These are phyloP conservation scores for Onygenales sp. DNA, from an alignment of 2,329 filamentous ascomycete species.

Conservation along the genomic window DNA sequence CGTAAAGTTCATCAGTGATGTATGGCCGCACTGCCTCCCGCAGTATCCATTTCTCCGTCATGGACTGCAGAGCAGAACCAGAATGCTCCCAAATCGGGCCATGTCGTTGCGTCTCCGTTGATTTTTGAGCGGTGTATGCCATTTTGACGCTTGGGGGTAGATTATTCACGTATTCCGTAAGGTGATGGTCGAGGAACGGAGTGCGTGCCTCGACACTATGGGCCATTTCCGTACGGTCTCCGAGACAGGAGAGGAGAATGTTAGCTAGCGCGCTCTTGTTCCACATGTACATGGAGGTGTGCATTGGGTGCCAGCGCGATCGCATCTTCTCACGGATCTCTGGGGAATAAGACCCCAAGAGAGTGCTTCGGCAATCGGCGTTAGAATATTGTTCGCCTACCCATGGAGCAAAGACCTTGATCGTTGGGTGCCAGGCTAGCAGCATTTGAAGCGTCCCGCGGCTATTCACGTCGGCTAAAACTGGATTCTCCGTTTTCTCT, in stretches of 20 bases:
- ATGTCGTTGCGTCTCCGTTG: background rate
- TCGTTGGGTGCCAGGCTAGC: background rate
- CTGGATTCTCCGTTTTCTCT: background rate
- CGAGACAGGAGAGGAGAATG: constrained; percentile 33
- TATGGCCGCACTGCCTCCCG: constrained; percentile 42
- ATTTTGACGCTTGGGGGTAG: constrained; percentile 26
- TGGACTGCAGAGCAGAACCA: constrained; percentile 10
- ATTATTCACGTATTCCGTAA: constrained; percentile 20
- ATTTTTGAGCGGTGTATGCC: constrained; percentile 15
- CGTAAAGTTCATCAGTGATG: constrained; percentile 44
- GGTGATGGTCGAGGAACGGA: constrained; percentile 23
- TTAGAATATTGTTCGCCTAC: constrained; percentile 17
- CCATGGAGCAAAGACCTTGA: constrained; percentile 25
- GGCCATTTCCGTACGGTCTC: constrained; percentile 39
- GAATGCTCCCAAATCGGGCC: background rate
- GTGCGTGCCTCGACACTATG: constrained; percentile 28
- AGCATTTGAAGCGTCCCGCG: background rate
- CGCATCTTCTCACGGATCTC: constrained; percentile 19
- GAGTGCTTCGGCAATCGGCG: constrained; percentile 12
- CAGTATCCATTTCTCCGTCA: constrained; percentile 44
- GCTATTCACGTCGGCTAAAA: background rate
- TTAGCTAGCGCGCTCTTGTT: constrained; percentile 28
- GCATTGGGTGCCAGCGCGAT: constrained; percentile 32
- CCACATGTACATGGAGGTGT: constrained; percentile 31
- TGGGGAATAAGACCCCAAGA: background rate